Evolutionary conservation across 1,284 basidiomycete species (phyloP), one percentile per base, ranked within the genome.

Genomic region (Naganishia sp.): DNA sequence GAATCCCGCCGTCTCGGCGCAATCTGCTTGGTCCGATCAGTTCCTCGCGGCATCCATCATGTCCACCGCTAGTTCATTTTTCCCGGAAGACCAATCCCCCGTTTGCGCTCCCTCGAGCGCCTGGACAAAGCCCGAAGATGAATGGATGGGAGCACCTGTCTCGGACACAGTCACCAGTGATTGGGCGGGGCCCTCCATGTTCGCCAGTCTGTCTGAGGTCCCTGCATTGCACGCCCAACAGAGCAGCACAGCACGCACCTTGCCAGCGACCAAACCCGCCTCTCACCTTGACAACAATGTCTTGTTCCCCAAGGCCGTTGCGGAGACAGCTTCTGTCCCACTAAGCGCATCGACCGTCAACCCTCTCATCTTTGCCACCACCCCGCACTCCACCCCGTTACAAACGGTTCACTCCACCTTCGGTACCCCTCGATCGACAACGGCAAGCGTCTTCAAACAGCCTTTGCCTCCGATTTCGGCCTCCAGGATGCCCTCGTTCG

Each of bases 71-170:
- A 50, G 48, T 33, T 61, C 59, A 0, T 52, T 49, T 13, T 61
- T 61, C 59, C 59, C 59, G 6, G 59, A 61, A 52, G 59, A 61
- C 18, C 59, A 61, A 50, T 61, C 59, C 7, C 59, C 59, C n/a
- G 36, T 61, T 16, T 61, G 59, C 48, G 59, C 46, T 21, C 48
- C 59, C 28, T 61, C 59, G 6, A 61, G 59, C 25, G 36, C 39
- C 23, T 49, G 36, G 25, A 39, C 42, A 18, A 61, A 61, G 48
- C 33, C 59, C 31, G 59, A 61, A 23, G 59, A 61, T 18, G 49
- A 50, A 42, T 61, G 59, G 59, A 13, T 50, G 21, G 59, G 59
- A 60, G 25, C 50, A 0, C 50, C 50, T 6, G 36, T 36, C 11
- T 15, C 39, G 25, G 59, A 52, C 21, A 21, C 48, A 10, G 11